phyloP scores from a whole-genome alignment of 1,284 basidiomycete species.

The Spongiforma sp. region DNA sequence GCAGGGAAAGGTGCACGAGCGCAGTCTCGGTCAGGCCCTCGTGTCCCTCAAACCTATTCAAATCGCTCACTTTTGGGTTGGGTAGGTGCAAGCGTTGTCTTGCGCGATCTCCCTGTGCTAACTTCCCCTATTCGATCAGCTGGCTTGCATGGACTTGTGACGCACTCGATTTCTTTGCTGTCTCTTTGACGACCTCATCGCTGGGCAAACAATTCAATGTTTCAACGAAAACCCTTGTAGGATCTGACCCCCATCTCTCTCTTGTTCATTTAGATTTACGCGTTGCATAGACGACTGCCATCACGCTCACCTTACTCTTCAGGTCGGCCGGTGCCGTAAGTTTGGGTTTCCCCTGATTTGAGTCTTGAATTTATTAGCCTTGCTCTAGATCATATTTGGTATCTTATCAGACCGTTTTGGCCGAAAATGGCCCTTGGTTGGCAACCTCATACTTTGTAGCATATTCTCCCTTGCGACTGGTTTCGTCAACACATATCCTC shows the following conservation, averaged over 20 bases:
- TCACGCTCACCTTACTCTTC: slow-evolving; percentile 94
- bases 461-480: slow-evolving; percentile 81
- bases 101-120: background rate
- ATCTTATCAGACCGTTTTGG: slow-evolving; percentile 86
- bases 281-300: slow-evolving; percentile 68
- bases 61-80: slow-evolving; percentile 63
- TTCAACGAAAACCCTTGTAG: slow-evolving; percentile 55
- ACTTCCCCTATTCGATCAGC: slow-evolving; percentile 39
- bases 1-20: slow-evolving; percentile 41
- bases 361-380: background rate
- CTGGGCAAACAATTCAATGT: slow-evolving; percentile 61
- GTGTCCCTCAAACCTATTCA: slow-evolving; percentile 48
- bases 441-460: slow-evolving; percentile 76
- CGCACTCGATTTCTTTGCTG: slow-evolving; percentile 85
- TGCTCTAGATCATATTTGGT: slow-evolving; percentile 72
- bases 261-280: slow-evolving; percentile 2
- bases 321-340: slow-evolving; percentile 83
- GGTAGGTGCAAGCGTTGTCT: slow-evolving; percentile 45
- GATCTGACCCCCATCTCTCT: slow-evolving; percentile 29
- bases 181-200: slow-evolving; percentile 70
- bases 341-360: background rate
- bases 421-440: slow-evolving; percentile 90
- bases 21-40: slow-evolving; percentile 47
- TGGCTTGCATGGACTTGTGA: slow-evolving; percentile 85
- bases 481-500: slow-evolving; percentile 69